Evolutionary conservation across 177 flowering plant genomes (phyloP), one percentile per base, ranked within the genome.

Genomic region (Vitis hybrid): DNA sequence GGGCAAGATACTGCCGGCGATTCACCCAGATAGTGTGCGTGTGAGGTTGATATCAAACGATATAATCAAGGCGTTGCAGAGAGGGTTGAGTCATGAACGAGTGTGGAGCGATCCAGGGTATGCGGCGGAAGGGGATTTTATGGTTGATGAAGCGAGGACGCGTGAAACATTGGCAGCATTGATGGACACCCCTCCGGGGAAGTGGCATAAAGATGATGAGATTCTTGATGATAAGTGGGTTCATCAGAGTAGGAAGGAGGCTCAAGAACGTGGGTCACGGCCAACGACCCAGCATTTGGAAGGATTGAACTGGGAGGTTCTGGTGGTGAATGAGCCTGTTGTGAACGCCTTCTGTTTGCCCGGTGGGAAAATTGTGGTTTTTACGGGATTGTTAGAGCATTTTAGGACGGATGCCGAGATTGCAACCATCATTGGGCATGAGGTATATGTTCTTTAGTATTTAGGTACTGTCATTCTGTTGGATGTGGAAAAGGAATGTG

Each of bases 261-360:
- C 87, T 11, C 66, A 81, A 20, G 84, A 73, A 17, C 73, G 65
- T 5, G 92, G 94, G 21, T 41, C 70, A 0, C 65, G 69, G 18
- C 57, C 91, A 4, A 74, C 83, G 0, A 87, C 90, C 0, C 74
- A 79, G 61, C 98, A 95, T 81, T 82, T 95, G 77, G 92, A 91
- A 6, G 92, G 90, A 15, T 72, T 91, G 81, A 90, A 90, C 58
- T 95, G 99, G 99, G 98, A 95, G 71, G 84, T 95, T 54, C 17
- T 93, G 67, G 97, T 95, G 21, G 91, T 95, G 58, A 65, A 93
- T 64, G 91, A 89, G 41, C 91, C 93, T 17, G 60, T 84, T 57
- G 87, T 95, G 4, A 93, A 93, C 85, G 99, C 98, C 0, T 88
- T 91, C 46, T 95, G 99, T 68, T 78, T 93, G 60, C 99, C 99